Evolutionary conservation across 208 protist genomes (phyloP), one percentile per base, ranked within the genome.

Genomic region (Porcisia deanei): DNA sequence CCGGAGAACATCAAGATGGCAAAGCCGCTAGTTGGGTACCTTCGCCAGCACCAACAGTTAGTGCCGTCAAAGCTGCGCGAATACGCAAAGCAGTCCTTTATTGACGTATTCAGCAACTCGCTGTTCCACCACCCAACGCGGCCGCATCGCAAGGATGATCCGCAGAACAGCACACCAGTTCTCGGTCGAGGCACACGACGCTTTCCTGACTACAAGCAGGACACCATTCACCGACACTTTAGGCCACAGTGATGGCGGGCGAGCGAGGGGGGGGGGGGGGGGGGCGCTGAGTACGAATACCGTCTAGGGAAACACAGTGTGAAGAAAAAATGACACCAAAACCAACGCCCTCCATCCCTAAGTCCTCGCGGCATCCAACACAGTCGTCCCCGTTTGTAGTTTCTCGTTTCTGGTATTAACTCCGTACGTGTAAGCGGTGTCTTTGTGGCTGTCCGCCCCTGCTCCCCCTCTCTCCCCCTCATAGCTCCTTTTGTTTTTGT

Each of bases 51-150:
- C 20, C 64, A 71, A n/a, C 91, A 97, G 77, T 63, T 94, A 37
- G 77, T 97, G 45, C 94, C 94, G 37, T 89, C 89, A 37, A 95
- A 88, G 82, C 84, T 97, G 70, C 83, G 85, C 67, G 93, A 97
- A 73, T 96, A 96, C 80, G 87, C 89, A 9, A 84, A 84, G 63
- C 86, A 94, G 73, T 91, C 91, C 1, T 90, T 95, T 78, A 86
- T 92, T 30, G 91, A 95, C 63, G 75, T 90, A 2, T 93, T 95
- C 73, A 89, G 86, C 57, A 93, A 85, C 63, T 93, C 89, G 1
- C 78, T 94, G 9, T 91, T 94, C 55, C 91, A 95, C 73, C 84
- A 91, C 71, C 91, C 91, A 45, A 95, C 91, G 63, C 84, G 90
- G 18, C 88, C 87, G 30, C 89, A 91, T 71, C 84, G 90, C 30